phyloP scores from a whole-genome alignment of 2,329 filamentous ascomycete genomes.

The Scedosporium dehoogii region DNA sequence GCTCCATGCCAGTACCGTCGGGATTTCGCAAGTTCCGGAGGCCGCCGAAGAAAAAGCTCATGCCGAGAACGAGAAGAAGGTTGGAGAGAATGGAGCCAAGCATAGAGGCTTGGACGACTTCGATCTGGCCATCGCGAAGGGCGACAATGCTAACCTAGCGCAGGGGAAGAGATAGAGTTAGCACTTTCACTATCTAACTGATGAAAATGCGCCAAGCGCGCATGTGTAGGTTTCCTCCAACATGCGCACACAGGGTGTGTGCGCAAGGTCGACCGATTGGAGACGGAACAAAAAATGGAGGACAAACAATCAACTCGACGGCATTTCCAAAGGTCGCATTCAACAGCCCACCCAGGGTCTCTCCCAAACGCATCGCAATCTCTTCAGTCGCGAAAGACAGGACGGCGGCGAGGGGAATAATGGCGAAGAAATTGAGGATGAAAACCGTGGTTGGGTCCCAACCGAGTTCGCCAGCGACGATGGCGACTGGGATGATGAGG shows the following conservation, averaged over 20 bases:
- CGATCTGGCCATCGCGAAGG: slow-evolving; percentile 73
- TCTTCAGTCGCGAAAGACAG: slow-evolving; percentile 72
- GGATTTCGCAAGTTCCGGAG: slow-evolving; percentile 48
- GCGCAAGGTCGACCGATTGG: background rate
- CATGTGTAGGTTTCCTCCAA: background rate
- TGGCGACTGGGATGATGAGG: slow-evolving; percentile 64
- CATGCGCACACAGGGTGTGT: background rate
- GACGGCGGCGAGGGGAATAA: slow-evolving; percentile 64
- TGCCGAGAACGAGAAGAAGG: slow-evolving; percentile 75
- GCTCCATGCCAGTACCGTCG: slow-evolving; percentile 52
- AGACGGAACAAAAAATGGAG: background rate
- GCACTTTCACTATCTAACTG: background rate
- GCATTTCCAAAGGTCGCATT: slow-evolving; percentile 75
- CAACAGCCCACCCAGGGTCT: slow-evolving; percentile 62
- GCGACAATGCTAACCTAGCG: slow-evolving; percentile 82
- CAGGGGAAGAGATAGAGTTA: background rate
- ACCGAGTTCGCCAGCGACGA: slow-evolving; percentile 50
- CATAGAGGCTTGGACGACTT: slow-evolving; percentile 97
- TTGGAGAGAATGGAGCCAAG: slow-evolving; percentile 93
- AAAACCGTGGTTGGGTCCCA: slow-evolving; percentile 63
- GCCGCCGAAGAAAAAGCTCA: slow-evolving; percentile 70
- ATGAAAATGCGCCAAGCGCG: background rate
- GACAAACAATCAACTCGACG: slow-evolving; percentile 63
- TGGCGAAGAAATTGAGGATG: slow-evolving; percentile 70
- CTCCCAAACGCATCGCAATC: slow-evolving; percentile 60